Conservation (phyloP, 257 asterid species). For the Handroanthus guayacan region DNA sequence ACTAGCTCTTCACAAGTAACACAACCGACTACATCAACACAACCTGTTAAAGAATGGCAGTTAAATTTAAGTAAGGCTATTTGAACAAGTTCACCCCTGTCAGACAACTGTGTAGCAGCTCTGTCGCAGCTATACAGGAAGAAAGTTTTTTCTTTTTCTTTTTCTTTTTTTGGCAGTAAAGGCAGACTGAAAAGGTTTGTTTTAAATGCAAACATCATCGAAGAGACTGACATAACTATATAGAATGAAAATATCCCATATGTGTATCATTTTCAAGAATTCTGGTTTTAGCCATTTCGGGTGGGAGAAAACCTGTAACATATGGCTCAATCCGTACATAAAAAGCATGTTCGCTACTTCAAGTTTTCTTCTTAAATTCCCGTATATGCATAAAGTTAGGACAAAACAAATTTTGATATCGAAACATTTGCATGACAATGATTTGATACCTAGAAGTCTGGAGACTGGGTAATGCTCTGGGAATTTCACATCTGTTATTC, state of each 20-base stretch:
- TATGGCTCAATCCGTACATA: background rate
- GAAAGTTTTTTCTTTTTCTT: background rate
- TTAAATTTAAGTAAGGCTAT: background rate
- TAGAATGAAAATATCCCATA: background rate
- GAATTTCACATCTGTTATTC: constrained; percentile 79
- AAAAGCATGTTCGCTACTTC: background rate
- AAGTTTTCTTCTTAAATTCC: background rate
- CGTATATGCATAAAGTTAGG: background rate
- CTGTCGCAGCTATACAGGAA: background rate
- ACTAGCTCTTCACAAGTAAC: constrained; percentile 76
- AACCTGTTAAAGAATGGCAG: constrained; percentile 55
- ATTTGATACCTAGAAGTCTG: constrained; percentile 74
- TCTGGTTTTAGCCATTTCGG: background rate
- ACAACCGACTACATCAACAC: constrained; percentile 91
- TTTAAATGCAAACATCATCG: background rate
- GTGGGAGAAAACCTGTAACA: background rate
- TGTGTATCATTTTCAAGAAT: background rate
- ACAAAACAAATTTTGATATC: background rate
- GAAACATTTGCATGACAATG: constrained; percentile 7
- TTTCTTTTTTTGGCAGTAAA: background rate
- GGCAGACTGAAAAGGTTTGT: background rate
- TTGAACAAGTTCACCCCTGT: background rate
- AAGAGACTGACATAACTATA: background rate
- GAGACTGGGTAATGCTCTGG: constrained; percentile 96
- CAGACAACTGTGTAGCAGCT: constrained; percentile 10